Evolutionary conservation across 2,329 filamentous ascomycete genomes (phyloP), one percentile per base, ranked within the genome.

Genomic region (Fusarium sp.): DNA sequence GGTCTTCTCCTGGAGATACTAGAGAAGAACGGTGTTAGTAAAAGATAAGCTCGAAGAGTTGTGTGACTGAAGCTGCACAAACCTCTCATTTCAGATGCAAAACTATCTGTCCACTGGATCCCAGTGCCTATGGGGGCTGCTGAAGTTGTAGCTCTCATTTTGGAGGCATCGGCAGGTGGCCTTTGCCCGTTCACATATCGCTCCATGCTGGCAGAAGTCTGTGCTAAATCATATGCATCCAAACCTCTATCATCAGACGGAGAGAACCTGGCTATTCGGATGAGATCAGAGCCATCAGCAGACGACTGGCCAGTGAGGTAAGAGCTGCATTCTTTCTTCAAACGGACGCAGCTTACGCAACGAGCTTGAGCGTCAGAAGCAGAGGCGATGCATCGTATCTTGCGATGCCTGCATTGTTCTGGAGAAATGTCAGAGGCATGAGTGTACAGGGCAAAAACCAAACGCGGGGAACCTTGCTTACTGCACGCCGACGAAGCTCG

Each of bases 321-420:
- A 31, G 51, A 56, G 13, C 59, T 45, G 22, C 59, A 61, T 7
- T 61, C 51, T 33, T 61, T 61, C 18, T 61, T 61, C 26, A 61
- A 26, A 4, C 39, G 59, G 12, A 61, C 39, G 16, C 59, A 61
- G 28, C 30, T 61, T 11, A 36, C 22, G 22, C 59, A 61, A 7
- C 51, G 59, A 14, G 22, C 59, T 36, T n/a, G 51, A 18, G 59
- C 9, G 24, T 38, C 39, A 33, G 39, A 36, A 16, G 51, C 4
- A 18, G 59, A 61, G 9, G 59, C 51, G 28, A 61, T 47, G 26
- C 59, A 61, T 15, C 59, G 38, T 24, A 58, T 61, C 9, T 61
- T 61, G 8, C 59, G 39, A 38, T 45, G 39, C 33, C 59, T 61
- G 26, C 59, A 61, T 2, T 61, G 51, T n/a, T 58, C 51, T 45